Base-by-base conservation (phyloP, 148 eudicot genomes). In the Silene uniflora region DNA sequence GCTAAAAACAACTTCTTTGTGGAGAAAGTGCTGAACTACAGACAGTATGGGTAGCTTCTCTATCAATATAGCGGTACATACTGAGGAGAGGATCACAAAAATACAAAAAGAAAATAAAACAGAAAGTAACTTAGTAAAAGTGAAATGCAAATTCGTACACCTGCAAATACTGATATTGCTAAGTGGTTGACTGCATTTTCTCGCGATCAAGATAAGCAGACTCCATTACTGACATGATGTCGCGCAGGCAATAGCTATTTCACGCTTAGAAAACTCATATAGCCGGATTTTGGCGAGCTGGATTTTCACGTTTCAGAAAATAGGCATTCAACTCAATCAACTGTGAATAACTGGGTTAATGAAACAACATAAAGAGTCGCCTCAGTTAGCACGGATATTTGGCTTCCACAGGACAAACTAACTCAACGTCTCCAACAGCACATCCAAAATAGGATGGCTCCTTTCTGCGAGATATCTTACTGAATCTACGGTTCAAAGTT, bases 161-260 rank as follows among this genome's bases (percentile, higher is more conserved):
- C 84, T 92, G 92, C 68, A 88, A 65, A 75, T 92, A 92, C 80
- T 85, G 89, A 81, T 87, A 86, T 39, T 91, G 83, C 83, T 89
- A 84, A 64, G 84, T 86, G 76, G 86, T 90, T 73, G 97, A 90
- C 81, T 90, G 88, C 83, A 84, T 75, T 75, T 90, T 90, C 62
- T 92, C 95, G 54, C 97, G 89, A 82, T 90, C 95, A 74, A 92
- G 75, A 85, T 85, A 92, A 49, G 91, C 86, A 82, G 95, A 92
- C 80, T 92, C 97, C 61, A 92, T 90, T 66, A 87, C 95, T 42
- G 97, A 85, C 89, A 92, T 82, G 65, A 89, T 75, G 71, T 81
- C 58, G 95, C 88, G 21, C 89, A 83, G 25, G 83, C 85, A 52
- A 88, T 78, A 47, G 90, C 83, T 76, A 89, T 83, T 77, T 92